phyloP scores from a whole-genome alignment of 2,329 filamentous ascomycete species.

The Clonostachys rosea region DNA sequence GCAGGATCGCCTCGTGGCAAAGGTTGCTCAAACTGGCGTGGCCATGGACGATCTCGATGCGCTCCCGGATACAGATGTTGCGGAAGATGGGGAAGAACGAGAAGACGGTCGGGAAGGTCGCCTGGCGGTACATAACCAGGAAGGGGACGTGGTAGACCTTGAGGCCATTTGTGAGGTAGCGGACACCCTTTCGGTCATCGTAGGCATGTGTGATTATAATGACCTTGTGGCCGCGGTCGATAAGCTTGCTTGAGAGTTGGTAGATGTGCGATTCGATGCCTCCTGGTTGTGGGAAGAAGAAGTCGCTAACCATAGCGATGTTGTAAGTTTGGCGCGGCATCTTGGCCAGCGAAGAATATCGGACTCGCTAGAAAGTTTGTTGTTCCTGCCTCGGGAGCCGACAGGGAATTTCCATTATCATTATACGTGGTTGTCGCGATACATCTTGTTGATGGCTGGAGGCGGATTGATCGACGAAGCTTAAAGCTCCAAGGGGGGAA shows the following conservation, averaged over 20 bases:
- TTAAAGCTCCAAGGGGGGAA: too few species aligned
- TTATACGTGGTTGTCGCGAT: too few species aligned
- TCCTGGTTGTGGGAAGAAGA: conserved; percentile 97
- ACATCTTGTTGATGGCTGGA: too few species aligned
- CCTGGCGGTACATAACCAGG: conserved; percentile 88
- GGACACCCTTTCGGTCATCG: conserved; percentile 82
- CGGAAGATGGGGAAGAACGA: conserved; percentile 98
- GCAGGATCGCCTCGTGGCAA: conserved; percentile 90
- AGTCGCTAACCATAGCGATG: conserved; percentile 94
- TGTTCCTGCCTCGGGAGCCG: too few species aligned
- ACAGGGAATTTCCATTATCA: too few species aligned
- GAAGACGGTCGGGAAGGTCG: conserved; percentile 94
- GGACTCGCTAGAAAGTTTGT: too few species aligned
- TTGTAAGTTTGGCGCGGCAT: conserved; percentile 58
- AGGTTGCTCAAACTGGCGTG: conserved; percentile 90
- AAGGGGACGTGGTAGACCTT: conserved; percentile 99
- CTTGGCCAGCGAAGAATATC: conserved; percentile 12
- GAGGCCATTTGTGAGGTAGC: conserved; percentile 94
- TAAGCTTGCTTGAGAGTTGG: conserved; percentile 91
- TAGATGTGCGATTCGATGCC: conserved; percentile 98
- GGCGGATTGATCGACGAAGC: too few species aligned
- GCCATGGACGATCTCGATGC: conserved; percentile 97
- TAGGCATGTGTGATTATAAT: conserved; percentile 97
- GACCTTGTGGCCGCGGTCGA: conserved; percentile 96
- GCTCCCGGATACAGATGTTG: conserved; percentile 90